Conservation (phyloP, 441 rosid species). For the Arabidopsis hybrid region DNA sequence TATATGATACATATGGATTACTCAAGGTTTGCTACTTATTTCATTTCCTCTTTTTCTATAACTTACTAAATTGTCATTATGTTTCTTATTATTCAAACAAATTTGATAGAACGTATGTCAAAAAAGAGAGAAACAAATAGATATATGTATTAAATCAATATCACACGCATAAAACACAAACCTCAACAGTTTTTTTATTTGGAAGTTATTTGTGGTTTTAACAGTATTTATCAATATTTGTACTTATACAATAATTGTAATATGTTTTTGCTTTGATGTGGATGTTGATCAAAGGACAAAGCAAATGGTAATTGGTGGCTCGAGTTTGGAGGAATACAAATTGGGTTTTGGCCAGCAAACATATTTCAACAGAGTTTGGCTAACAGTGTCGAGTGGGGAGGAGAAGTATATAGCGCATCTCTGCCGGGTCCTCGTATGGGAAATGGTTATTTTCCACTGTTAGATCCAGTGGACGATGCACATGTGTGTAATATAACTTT, state of each 20-base stretch:
- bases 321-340: neutral
- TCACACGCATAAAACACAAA: neutral
- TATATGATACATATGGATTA: neutral
- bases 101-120: neutral
- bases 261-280: neutral
- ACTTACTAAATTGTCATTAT: neutral
- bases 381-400: slow-evolving; percentile 11
- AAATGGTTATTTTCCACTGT: neutral
- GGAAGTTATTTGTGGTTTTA: neutral
- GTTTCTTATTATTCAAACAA: neutral
- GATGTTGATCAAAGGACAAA: neutral
- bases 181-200: neutral
- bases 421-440: slow-evolving; percentile 4
- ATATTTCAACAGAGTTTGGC: neutral
- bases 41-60: neutral
- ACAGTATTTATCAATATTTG: neutral
- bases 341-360: slow-evolving; percentile 17
- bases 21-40: neutral
- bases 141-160: neutral
- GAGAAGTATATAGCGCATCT: slow-evolving; percentile 5
- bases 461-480: neutral
- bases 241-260: neutral
- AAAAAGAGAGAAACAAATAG: neutral
- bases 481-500: neutral
- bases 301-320: neutral